A percentile compares a stretch with the other conserved stretches of the same genome.
phyloP scores from a whole-genome alignment of 169 alveolate species.

The Cryptosporidium ubiquitum region DNA sequence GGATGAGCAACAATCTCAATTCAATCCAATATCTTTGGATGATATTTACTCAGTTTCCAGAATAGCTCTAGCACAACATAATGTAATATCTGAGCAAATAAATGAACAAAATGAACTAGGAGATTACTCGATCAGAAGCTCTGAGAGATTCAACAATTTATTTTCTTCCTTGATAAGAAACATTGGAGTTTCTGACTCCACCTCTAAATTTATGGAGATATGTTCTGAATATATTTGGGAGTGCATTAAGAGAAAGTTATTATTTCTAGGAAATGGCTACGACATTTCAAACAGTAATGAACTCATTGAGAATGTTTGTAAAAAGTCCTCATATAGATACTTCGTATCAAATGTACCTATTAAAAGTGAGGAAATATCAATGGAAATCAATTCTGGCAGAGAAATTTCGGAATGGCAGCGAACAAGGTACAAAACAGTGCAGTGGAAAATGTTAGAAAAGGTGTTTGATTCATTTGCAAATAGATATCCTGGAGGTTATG shows the following conservation, averaged over 20 bases:
- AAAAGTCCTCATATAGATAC: slow-evolving; percentile 44
- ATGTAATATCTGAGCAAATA: slow-evolving; percentile 28
- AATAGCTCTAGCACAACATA: slow-evolving; percentile 60
- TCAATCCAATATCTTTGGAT: slow-evolving; percentile 6
- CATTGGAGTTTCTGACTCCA: slow-evolving; percentile 38
- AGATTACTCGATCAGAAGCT: slow-evolving; percentile 23
- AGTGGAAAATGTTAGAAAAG: slow-evolving; percentile 33
- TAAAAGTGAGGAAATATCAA: background rate
- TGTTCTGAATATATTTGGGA: slow-evolving; percentile 59
- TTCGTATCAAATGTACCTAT: slow-evolving; percentile 26
- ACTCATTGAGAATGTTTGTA: slow-evolving; percentile 19
- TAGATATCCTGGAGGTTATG: slow-evolving; percentile 48
- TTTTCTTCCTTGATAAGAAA: background rate
- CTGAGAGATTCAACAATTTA: slow-evolving; percentile 23
- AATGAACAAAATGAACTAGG: slow-evolving; percentile 32
- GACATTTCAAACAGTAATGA: slow-evolving; percentile 50
- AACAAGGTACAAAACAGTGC: slow-evolving; percentile 28
- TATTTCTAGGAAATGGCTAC: slow-evolving; percentile 45
- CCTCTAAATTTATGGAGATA: slow-evolving; percentile 25
- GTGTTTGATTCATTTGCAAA: slow-evolving; percentile 35
- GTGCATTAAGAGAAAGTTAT: slow-evolving; percentile 16
- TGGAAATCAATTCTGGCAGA: background rate
- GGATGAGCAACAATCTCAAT: slow-evolving; percentile 64
- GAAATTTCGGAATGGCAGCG: slow-evolving; percentile 57
- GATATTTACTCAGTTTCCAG: slow-evolving; percentile 42